These are phyloP conservation scores for Thielaviopsis punctulata DNA, from an alignment of 2,329 filamentous ascomycete genomes.

Conservation along the genomic window DNA sequence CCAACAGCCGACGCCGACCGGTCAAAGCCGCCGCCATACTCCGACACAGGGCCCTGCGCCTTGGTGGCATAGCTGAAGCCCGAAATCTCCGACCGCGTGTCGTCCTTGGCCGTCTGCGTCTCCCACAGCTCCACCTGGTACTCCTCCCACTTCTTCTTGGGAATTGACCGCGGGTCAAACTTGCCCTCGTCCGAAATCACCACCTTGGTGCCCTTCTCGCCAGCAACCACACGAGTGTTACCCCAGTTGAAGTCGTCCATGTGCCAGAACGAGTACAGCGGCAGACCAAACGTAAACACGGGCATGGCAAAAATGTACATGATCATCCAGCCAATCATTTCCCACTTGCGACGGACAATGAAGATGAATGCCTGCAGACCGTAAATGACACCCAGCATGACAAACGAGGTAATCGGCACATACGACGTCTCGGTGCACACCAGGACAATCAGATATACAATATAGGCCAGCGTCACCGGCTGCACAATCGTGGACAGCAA, in stretches of 20 bases:
- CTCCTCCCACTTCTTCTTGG: conserved; percentile 92
- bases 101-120: conserved; percentile 66
- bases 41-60: conserved; percentile 85
- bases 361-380: conserved; percentile 94
- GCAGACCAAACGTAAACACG: conserved; percentile 79
- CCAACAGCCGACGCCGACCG: conserved; percentile 39
- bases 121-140: conserved; percentile 90
- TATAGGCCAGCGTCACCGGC: conserved; percentile 71
- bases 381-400: conserved; percentile 81
- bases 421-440: conserved; percentile 53
- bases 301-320: conserved; percentile 95
- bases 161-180: conserved; percentile 84
- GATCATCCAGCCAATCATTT: conserved; percentile 98
- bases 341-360: conserved; percentile 92
- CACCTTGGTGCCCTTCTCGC: conserved; percentile 80
- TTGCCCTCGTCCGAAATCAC: conserved; percentile 71
- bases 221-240: conserved; percentile 93
- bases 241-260: conserved; percentile 98
- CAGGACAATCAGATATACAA: conserved; percentile 63
- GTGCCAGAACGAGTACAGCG: conserved; percentile 98
- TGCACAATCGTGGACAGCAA: conserved; percentile 83
- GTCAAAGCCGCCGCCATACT: conserved; percentile 43
- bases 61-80: conserved; percentile 62
- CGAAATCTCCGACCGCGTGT: conserved; percentile 74
- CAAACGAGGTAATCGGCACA: conserved; percentile 72